A percentile compares a stretch with the other conserved stretches of the same genome.
Conservation (phyloP, 176 grass and related monocot species). For the Dendrocalamus sinicus region DNA sequence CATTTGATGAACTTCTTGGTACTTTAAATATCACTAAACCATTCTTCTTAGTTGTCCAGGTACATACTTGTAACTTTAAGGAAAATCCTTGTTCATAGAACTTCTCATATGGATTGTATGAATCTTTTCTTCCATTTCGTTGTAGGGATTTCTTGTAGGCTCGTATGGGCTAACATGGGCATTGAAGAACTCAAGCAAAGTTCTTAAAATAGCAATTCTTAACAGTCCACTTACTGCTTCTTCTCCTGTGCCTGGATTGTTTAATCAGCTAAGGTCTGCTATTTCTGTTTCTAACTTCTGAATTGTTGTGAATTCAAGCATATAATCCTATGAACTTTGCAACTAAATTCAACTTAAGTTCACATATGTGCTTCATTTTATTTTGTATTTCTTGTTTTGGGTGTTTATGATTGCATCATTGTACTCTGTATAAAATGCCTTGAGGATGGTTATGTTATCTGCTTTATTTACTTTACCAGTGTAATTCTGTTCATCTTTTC, state of each 20-base stretch:
- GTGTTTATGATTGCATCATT: background rate
- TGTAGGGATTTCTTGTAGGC: constrained; percentile 90
- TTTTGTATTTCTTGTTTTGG: constrained; percentile 7
- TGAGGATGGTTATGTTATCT: background rate
- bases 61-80: constrained; percentile 32
- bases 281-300: constrained; percentile 29
- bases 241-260: constrained; percentile 85
- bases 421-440: constrained; percentile 1
- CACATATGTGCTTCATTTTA: background rate
- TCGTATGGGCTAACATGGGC: constrained; percentile 98
- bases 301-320: background rate
- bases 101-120: constrained; percentile 7
- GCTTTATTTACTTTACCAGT: background rate
- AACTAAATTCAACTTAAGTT: constrained; percentile 9
- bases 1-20: constrained; percentile 81
- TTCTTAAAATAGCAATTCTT: constrained; percentile 83
- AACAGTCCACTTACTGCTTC: constrained; percentile 87
- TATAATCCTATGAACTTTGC: constrained; percentile 4
- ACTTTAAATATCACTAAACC: constrained; percentile 70
- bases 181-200: constrained; percentile 77
- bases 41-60: constrained; percentile 94
- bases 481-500: background rate
- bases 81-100: constrained; percentile 10
- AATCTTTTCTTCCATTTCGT: constrained; percentile 34
- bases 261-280: constrained; percentile 81